phyloP scores from a whole-genome alignment of 148 eudicot genomes.

The Camellia granthamiana region DNA sequence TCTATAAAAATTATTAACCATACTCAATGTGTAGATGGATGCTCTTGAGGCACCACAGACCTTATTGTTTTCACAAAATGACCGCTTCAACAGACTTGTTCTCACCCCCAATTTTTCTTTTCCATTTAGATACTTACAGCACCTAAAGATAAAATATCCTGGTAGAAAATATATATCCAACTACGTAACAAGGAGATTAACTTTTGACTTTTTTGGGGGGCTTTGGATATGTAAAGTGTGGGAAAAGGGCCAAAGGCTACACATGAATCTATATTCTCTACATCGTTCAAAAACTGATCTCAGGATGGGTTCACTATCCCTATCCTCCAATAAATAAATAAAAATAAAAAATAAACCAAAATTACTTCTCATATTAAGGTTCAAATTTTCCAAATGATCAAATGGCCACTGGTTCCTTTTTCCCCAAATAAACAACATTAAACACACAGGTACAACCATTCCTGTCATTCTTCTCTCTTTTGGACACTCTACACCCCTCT shows the following conservation, averaged over 20 bases:
- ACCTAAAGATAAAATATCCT: neutral
- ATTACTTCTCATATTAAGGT: neutral
- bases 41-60: neutral
- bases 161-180: neutral
- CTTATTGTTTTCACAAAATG: neutral
- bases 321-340: neutral
- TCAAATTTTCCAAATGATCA: neutral
- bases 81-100: neutral
- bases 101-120: conserved; percentile 4
- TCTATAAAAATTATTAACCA: neutral
- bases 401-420: neutral
- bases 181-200: neutral
- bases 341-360: neutral
- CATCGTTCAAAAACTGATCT: neutral
- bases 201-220: neutral
- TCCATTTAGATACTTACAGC: neutral
- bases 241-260: too few relatives aligned
- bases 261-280: neutral
- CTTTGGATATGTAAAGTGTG: neutral
- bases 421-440: neutral
- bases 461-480: neutral
- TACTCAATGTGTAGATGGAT: neutral
- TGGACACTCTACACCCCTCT: neutral
- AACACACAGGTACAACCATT: neutral
- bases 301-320: neutral